Conservation (phyloP, 2,329 filamentous ascomycete genomes). For the Cytospora mali region DNA sequence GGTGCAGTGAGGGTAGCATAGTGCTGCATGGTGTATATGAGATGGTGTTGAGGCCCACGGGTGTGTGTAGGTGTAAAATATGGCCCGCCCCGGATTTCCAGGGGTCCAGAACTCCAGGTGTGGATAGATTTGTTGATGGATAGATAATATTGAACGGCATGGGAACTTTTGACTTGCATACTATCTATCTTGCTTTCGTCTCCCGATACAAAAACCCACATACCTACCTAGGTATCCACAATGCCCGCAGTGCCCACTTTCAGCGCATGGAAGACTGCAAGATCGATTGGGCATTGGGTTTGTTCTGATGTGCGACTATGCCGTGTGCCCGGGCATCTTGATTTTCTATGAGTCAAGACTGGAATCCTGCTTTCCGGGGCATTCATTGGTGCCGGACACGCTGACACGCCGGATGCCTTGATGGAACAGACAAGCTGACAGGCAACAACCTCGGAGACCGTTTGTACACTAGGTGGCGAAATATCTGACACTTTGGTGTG, state of each 20-base stretch:
- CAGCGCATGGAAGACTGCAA: conserved; percentile 10
- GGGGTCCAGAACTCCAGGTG: conserved; percentile 4
- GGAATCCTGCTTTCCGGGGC: neutral
- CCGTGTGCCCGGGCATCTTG: neutral
- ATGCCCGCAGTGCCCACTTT: conserved; percentile 7
- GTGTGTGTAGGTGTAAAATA: neutral
- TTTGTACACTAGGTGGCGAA: conserved; percentile 22
- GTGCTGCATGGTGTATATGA: neutral
- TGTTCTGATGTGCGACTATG: neutral
- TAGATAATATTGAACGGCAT: no score
- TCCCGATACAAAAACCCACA: neutral
- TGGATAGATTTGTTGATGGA: no score
- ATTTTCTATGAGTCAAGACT: conserved; percentile 15
- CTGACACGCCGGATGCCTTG: no score
- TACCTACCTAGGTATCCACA: no score
- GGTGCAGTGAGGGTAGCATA: conserved; percentile 3
- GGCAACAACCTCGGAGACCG: neutral
- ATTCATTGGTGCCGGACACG: conserved; percentile 7
- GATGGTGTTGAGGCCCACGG: no score
- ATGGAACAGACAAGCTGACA: no score
- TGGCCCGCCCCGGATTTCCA: conserved; percentile 21
- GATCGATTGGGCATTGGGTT: conserved; percentile 4
- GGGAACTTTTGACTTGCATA: neutral
- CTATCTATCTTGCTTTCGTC: conserved; percentile 13
- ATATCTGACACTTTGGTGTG: conserved; percentile 8